A percentile compares a stretch with the other conserved stretches of the same genome.
Conservation (phyloP, 352 stramenopile genomes). For the Peronosclerospora sorghi region DNA sequence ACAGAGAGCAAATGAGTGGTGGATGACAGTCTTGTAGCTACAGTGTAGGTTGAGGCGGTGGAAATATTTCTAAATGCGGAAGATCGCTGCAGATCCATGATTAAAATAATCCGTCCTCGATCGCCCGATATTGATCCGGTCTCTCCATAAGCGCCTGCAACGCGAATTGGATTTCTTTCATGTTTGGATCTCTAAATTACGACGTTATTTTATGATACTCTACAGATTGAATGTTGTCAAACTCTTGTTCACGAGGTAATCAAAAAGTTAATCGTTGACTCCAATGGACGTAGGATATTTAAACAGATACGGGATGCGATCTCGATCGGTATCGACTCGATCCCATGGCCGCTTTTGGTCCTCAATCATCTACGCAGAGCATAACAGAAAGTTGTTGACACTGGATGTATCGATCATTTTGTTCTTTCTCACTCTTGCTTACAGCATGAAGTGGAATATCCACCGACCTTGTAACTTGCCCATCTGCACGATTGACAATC, state of each 20-base stretch:
- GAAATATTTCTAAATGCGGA: slow-evolving; percentile 57
- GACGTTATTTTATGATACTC: slow-evolving; percentile 67
- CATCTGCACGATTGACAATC: slow-evolving; percentile 74
- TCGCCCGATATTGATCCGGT: slow-evolving; percentile 67
- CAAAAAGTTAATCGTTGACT: slow-evolving; percentile 71
- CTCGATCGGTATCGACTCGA: too few relatives aligned
- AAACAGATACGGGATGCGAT: too few relatives aligned
- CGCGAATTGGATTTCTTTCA: slow-evolving; percentile 60
- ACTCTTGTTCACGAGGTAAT: slow-evolving; percentile 64
- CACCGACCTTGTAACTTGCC: slow-evolving; percentile 75
- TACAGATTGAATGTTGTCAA: slow-evolving; percentile 86
- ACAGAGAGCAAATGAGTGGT: slow-evolving; percentile 19
- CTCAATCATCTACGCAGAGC: slow-evolving; percentile 72
- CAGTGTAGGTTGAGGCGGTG: slow-evolving; percentile 26
- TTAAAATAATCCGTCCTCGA: slow-evolving; percentile 63
- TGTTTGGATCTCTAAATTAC: slow-evolving; percentile 30
- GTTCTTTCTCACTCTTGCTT: slow-evolving; percentile 79
- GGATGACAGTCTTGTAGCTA: slow-evolving; percentile 18
- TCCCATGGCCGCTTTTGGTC: too few relatives aligned
- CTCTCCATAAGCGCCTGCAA: slow-evolving; percentile 81
- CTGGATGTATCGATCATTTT: slow-evolving; percentile 76
- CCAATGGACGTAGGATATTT: too few relatives aligned
- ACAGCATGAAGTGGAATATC: slow-evolving; percentile 63
- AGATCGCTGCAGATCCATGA: slow-evolving; percentile 31
- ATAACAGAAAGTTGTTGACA: slow-evolving; percentile 73